phyloP scores from a whole-genome alignment of 495 filamentous ascomycete genomes.

The Trichoderma asperelloides region DNA sequence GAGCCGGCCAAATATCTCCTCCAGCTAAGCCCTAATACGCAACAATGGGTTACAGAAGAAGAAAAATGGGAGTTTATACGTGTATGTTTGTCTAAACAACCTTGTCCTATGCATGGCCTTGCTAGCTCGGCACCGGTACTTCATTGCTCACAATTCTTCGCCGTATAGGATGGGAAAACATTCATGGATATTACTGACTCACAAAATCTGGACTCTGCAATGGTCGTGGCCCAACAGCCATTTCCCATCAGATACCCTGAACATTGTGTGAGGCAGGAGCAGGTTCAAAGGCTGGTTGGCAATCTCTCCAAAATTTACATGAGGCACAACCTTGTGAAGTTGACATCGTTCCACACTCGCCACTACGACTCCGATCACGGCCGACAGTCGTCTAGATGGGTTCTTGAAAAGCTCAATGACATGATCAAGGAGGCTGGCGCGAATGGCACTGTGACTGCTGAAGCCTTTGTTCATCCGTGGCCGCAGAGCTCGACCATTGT shows the following conservation, averaged over 20 bases:
- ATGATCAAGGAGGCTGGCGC: conserved; percentile 55
- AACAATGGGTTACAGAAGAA: too few species aligned
- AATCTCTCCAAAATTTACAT: conserved; percentile 70
- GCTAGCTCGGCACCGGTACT: too few species aligned
- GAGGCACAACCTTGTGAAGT: conserved; percentile 63
- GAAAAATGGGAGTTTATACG: too few species aligned
- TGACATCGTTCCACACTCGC: conserved; percentile 77
- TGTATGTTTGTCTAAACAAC: too few species aligned
- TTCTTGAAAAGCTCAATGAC: conserved; percentile 63
- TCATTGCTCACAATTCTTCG: not conserved
- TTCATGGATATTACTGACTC: conserved; percentile 93
- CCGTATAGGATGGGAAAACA: conserved; percentile 60
- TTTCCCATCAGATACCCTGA: conserved; percentile 52
- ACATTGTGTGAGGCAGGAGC: conserved; percentile 55
- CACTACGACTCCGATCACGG: conserved; percentile 86
- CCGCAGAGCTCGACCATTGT: conserved; percentile 88
- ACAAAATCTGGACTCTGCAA: conserved; percentile 43
- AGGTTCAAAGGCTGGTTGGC: conserved; percentile 57
- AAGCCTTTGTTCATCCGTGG: conserved; percentile 76
- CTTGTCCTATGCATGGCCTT: too few species aligned
- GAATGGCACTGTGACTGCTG: conserved; percentile 46
- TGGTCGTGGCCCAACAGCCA: conserved; percentile 19
- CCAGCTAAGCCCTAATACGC: too few species aligned
- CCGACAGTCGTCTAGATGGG: conserved; percentile 82
- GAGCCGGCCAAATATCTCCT: too few species aligned